Base-by-base conservation (phyloP, 768 basidiomycete genomes). In the Xerocomus potaroensis region DNA sequence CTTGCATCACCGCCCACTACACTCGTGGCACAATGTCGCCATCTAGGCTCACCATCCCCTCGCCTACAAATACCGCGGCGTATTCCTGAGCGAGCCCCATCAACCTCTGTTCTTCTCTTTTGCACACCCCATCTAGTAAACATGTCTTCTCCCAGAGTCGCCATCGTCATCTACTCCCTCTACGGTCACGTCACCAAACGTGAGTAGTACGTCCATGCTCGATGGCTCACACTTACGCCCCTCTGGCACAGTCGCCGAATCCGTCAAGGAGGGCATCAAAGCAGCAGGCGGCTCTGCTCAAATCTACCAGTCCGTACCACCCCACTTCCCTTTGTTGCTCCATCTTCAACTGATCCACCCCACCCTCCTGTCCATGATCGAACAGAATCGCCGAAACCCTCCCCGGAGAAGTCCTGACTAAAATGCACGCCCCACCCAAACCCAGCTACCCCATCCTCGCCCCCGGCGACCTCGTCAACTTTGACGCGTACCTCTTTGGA, bases 371-470 rank as follows among this genome's bases (percentile, higher is more conserved):
- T 27, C 26, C 10, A 27, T 10, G n/a, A n/a, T n/a, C n/a, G n/a
- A n/a, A 19, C 19, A 89, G 87, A 64, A 77, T 94, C 48, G 63
- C 79, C 40, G 91, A 94, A 69, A 94, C 90, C 3, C 83, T 95
- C 45, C 56, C 84, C 3, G 59, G 70, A 7, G 87, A 89, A 9
- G 58, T 91, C 41, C 74, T 92, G 41, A 56, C 61, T 38, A 77
- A 77, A 62, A 76, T 95, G 79, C 66, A 82, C 51, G 87, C 85
- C 2, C 78, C 84, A 4, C 60, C 81, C 4, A 89, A 87, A 61
- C 79, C 79, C 36, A 64, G 72, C 50, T 90, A 90, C 67, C 60
- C 60, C 8, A 3, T 56, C 43, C 43, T 65, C 5, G 14, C 44
- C 3, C 29, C 45, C 12, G 43, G 27, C 0, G 19, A 61, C 11